Evolutionary conservation across 2,329 filamentous ascomycete genomes (phyloP).

Genomic region (Phialophora verrucosa): DNA sequence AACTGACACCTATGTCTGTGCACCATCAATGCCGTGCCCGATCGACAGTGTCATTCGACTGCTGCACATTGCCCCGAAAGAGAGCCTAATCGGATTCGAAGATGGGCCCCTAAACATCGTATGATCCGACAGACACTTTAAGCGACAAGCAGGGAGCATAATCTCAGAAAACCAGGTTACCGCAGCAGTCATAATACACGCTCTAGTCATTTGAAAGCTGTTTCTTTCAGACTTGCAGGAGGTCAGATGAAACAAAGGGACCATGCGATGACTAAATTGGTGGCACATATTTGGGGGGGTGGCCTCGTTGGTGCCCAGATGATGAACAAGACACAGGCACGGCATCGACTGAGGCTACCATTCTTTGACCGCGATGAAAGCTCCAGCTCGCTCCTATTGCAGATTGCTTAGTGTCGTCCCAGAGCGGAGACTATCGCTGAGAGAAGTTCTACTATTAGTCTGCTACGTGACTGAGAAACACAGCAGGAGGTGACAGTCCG

Average conservation of each 20-base stretch:
- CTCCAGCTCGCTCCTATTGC: not conserved
- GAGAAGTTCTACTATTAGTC: not conserved
- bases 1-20: not conserved
- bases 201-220: not conserved
- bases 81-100: not conserved
- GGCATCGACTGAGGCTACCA: not conserved
- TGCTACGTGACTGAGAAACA: not conserved
- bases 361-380: not conserved
- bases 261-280: not conserved
- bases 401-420: not conserved
- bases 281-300: not conserved
- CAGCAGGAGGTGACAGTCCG: no score
- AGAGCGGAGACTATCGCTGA: not conserved
- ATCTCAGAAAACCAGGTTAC: not conserved
- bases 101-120: not conserved
- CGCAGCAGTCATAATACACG: not conserved
- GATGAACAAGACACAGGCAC: not conserved
- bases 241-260: not conserved
- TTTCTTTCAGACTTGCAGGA: not conserved
- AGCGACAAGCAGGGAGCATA: not conserved
- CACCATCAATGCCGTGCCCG: not conserved
- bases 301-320: not conserved
- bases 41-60: not conserved
- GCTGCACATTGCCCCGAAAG: not conserved
- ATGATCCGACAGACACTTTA: not conserved